A percentile compares a stretch with the other conserved stretches of the same genome.
phyloP scores from a whole-genome alignment of 306 rosid genomes.

The Cicer judaicum region DNA sequence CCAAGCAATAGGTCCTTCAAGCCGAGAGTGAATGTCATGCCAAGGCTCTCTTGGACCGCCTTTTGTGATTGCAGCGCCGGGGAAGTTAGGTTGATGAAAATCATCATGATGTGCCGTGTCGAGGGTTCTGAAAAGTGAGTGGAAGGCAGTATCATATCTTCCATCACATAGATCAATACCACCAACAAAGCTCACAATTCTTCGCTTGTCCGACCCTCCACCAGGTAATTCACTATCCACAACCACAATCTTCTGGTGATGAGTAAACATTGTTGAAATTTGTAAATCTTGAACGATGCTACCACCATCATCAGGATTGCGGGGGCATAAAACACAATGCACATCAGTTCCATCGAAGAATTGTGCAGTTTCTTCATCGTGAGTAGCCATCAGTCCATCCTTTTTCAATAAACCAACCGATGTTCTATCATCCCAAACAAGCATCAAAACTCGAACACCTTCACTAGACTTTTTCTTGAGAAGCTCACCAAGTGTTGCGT shows the following conservation, averaged over 20 bases:
- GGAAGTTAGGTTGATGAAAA: slow-evolving; percentile 77
- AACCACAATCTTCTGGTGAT: slow-evolving; percentile 81
- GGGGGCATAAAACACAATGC: slow-evolving; percentile 73
- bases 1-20: slow-evolving; percentile 84
- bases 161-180: slow-evolving; percentile 84
- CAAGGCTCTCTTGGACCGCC: slow-evolving; percentile 86
- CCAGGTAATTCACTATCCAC: slow-evolving; percentile 66
- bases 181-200: slow-evolving; percentile 77
- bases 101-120: slow-evolving; percentile 75
- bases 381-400: slow-evolving; percentile 82
- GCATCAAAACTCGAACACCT: slow-evolving; percentile 75
- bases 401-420: slow-evolving; percentile 68
- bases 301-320: slow-evolving; percentile 79
- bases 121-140: slow-evolving; percentile 73
- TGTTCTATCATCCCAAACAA: slow-evolving; percentile 85
- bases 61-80: slow-evolving; percentile 64
- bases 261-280: slow-evolving; percentile 79
- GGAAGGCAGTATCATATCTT: slow-evolving; percentile 75
- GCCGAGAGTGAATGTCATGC: slow-evolving; percentile 81
- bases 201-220: slow-evolving; percentile 57
- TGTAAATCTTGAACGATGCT: slow-evolving; percentile 68
- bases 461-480: slow-evolving; percentile 72
- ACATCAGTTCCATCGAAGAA: slow-evolving; percentile 64
- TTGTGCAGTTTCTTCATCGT: slow-evolving; percentile 66
- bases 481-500: slow-evolving; percentile 62